Evolutionary conservation across 345 rosid genomes (phyloP).

Genomic region (Gossypium stocksii): DNA sequence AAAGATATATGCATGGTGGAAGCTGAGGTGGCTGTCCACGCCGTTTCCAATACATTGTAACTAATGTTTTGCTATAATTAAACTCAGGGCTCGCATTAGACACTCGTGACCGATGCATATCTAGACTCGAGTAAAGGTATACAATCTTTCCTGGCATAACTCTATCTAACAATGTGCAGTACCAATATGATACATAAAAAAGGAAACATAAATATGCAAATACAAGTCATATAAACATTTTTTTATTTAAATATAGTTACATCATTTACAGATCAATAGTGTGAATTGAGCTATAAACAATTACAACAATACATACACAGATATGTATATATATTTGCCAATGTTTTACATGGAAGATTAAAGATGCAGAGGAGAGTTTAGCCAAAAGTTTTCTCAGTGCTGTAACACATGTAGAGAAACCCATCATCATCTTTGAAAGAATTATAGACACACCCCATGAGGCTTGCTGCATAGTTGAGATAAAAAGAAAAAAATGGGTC

Average conservation of each 20-base stretch:
- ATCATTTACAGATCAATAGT: background rate
- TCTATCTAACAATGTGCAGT: no score
- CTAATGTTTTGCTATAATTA: background rate
- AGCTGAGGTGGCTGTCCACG: conserved; percentile 35
- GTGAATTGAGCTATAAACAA: background rate
- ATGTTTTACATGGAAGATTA: background rate
- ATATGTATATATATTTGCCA: background rate
- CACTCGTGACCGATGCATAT: no score
- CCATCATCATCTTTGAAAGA: background rate
- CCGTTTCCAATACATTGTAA: conserved; percentile 21
- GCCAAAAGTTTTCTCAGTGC: conserved; percentile 4
- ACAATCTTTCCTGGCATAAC: no score
- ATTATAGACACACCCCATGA: conserved; percentile 6
- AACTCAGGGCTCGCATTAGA: no score
- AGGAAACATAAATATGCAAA: background rate
- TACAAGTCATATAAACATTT: background rate
- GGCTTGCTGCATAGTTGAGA: background rate
- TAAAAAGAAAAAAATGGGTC: background rate
- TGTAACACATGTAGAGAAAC: conserved; percentile 8
- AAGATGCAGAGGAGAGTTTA: background rate
- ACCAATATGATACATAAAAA: background rate
- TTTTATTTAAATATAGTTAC: background rate
- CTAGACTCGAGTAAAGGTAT: no score
- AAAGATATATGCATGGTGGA: conserved; percentile 31
- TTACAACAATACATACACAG: background rate